phyloP scores from a whole-genome alignment of 208 protist species.

The Acanthamoeba sp. region DNA sequence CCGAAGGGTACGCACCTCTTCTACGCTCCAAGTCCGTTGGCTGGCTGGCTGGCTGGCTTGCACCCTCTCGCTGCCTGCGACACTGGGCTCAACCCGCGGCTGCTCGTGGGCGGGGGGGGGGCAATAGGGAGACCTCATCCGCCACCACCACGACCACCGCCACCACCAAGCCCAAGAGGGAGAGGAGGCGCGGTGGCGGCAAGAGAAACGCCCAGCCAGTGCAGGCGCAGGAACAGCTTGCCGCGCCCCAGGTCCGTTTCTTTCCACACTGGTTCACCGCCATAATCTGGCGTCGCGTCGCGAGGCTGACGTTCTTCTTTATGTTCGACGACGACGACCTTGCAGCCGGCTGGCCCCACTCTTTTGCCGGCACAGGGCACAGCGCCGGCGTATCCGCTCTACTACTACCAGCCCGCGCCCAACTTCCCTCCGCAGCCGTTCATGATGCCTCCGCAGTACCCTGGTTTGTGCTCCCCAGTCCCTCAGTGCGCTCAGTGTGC shows the following conservation, averaged over 20 bases:
- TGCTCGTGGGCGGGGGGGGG: neutral
- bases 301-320: too few species aligned
- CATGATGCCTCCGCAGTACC: neutral
- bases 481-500: neutral
- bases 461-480: neutral
- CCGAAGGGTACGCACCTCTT: neutral
- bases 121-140: too few species aligned
- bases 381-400: neutral
- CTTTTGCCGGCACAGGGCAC: neutral
- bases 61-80: too few species aligned
- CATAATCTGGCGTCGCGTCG: too few species aligned
- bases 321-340: neutral
- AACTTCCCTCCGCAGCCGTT: neutral
- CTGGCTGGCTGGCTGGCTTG: neutral
- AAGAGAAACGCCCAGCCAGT: neutral
- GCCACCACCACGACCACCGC: too few species aligned
- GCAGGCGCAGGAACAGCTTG: neutral
- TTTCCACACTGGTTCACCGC: neutral
- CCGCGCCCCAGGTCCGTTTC: neutral
- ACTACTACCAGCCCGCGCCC: conserved; percentile 29
- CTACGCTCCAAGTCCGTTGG: neutral
- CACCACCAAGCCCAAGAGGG: neutral
- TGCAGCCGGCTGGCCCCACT: neutral
- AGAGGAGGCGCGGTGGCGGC: conserved; percentile 7
- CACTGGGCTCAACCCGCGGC: too few species aligned